Evolutionary conservation across 1,284 basidiomycete species (phyloP).

Genomic region (Grifola frondosa): DNA sequence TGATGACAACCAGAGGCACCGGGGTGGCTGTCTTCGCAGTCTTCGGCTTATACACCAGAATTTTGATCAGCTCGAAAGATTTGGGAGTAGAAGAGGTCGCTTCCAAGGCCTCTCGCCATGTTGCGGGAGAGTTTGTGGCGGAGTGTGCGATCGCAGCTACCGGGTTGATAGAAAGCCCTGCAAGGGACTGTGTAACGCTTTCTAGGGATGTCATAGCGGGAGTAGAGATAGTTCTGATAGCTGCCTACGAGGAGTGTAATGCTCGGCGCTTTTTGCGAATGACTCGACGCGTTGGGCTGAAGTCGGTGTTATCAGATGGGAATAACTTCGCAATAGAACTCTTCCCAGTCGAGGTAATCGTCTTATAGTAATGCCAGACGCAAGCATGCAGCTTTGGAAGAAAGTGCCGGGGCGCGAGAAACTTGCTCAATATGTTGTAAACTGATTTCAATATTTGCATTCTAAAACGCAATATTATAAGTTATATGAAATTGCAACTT

Average conservation of each 20-base stretch:
- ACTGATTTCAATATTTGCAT: too few species aligned
- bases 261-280: slow-evolving; percentile 25
- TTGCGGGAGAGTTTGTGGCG: slow-evolving; percentile 58
- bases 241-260: slow-evolving; percentile 7
- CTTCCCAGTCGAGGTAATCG: slow-evolving; percentile 17
- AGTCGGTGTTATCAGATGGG: slow-evolving; percentile 33
- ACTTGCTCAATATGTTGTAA: too few species aligned
- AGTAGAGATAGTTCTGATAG: slow-evolving; percentile 8
- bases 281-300: slow-evolving; percentile 33
- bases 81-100: slow-evolving; percentile 48
- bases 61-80: slow-evolving; percentile 74
- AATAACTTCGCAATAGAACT: slow-evolving; percentile 12
- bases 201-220: slow-evolving; percentile 35
- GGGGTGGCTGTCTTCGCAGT: slow-evolving; percentile 86
- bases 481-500: too few species aligned
- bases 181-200: slow-evolving; percentile 39
- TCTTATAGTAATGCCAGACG: slow-evolving; percentile 14
- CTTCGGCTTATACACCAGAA: slow-evolving; percentile 88
- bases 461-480: too few species aligned
- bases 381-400: slow-evolving; percentile 25
- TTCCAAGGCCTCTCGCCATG: slow-evolving; percentile 67
- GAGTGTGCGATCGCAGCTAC: slow-evolving; percentile 51
- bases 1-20: slow-evolving; percentile 85
- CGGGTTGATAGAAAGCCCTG: slow-evolving; percentile 54
- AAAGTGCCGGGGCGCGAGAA: too few species aligned